Conservation (phyloP, 2,329 filamentous ascomycete species). For the Aureobasidium sp. region DNA sequence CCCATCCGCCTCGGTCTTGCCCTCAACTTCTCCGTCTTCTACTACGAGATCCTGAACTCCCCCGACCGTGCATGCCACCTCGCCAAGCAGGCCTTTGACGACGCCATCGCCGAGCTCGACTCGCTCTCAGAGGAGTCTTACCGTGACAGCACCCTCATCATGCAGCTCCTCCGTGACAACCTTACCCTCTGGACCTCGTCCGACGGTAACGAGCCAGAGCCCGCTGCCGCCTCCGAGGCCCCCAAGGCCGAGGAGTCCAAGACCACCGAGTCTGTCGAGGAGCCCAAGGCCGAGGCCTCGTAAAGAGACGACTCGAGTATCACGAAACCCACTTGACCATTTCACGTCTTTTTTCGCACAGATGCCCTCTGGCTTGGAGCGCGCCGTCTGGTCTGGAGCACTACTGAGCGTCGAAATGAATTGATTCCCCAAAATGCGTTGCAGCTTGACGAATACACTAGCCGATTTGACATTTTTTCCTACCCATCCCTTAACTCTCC, state of each 20-base stretch:
- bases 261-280: conserved; percentile 29
- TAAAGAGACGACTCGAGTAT: conserved; percentile 3
- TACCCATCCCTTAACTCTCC: neutral
- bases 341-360: conserved; percentile 13
- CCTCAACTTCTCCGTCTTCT: conserved; percentile 99
- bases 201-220: conserved; percentile 72
- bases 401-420: conserved; percentile 13
- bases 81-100: conserved; percentile 98
- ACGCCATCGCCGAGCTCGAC: conserved; percentile 97
- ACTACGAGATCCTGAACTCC: conserved; percentile 98
- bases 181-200: conserved; percentile 96
- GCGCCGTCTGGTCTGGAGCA: conserved; percentile 11
- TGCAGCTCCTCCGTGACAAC: conserved; percentile 98
- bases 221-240: conserved; percentile 47
- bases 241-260: conserved; percentile 52
- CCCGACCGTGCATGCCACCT: conserved; percentile 96
- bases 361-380: conserved; percentile 11
- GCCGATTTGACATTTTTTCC: conserved; percentile 11
- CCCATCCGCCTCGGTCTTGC: conserved; percentile 96
- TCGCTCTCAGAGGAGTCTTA: conserved; percentile 96
- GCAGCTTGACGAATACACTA: conserved; percentile 14
- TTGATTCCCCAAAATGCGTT: conserved; percentile 15
- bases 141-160: conserved; percentile 98
- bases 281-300: conserved; percentile 10
- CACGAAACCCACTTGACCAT: conserved; percentile 11